Evolutionary conservation across 2,329 filamentous ascomycete species (phyloP).

Genomic region (Epichloe brachyelytri): DNA sequence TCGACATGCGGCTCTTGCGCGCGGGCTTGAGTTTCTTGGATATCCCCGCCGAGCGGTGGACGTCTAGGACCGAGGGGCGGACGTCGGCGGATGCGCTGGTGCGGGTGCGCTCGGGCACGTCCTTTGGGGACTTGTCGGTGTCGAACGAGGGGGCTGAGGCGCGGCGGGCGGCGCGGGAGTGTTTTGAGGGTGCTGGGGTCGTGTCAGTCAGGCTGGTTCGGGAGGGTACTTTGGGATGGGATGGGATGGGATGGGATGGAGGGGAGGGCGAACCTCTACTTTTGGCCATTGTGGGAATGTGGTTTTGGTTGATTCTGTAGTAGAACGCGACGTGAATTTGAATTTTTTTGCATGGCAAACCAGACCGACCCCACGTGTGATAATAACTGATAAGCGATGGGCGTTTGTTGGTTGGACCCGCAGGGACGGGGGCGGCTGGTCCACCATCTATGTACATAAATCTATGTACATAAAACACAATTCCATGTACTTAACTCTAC

Average conservation of each 20-base stretch:
- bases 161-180: slow-evolving; percentile 63
- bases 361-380: background rate
- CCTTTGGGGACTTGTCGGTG: slow-evolving; percentile 58
- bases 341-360: background rate
- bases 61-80: slow-evolving; percentile 55
- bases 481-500: background rate
- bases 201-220: background rate
- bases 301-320: background rate
- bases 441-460: background rate
- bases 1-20: slow-evolving; percentile 40
- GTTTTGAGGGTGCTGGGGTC: slow-evolving; percentile 44
- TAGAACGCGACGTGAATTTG: background rate
- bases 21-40: slow-evolving; percentile 50
- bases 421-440: background rate
- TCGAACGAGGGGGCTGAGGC: slow-evolving; percentile 58
- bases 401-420: background rate
- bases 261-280: slow-evolving; percentile 2
- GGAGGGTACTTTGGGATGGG: background rate
- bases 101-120: slow-evolving; percentile 23
- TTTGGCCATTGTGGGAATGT: slow-evolving; percentile 8
- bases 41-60: slow-evolving; percentile 54
- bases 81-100: slow-evolving; percentile 8
- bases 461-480: too few relatives aligned
- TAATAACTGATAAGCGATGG: background rate
- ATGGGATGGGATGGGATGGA: background rate